Base-by-base conservation (phyloP, 2,329 filamentous ascomycete genomes). In the Aureobasidium sp. region DNA sequence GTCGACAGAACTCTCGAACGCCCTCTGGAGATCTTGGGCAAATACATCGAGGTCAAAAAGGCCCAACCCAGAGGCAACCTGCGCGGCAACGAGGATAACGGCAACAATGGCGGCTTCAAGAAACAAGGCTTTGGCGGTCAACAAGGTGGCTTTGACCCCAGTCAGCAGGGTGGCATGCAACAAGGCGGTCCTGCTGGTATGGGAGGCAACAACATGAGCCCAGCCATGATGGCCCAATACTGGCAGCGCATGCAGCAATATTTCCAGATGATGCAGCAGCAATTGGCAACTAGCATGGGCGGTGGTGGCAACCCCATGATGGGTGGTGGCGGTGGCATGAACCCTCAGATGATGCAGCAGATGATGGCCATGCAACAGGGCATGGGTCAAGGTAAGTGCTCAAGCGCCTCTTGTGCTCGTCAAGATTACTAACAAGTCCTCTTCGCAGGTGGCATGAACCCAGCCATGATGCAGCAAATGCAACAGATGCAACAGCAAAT, bases 181-280 rank as follows among this genome's bases (percentile, higher is more conserved):
- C 61, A 75, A 78, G 63, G 64, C 63, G 63, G 64, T 64, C 51
- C 49, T 64, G 60, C 53, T 62, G 61, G 66, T 49, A 68, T 69
- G 25, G 69, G 71, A 29, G 72, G 76, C 44, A 74, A 76, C 60
- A 80, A 84, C 65, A 95, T 97, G 89, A 95, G 90, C 22, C 93
- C 93, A 0, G 91, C 96, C 71, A 87, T 96, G 80, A 97, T 97
- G 91, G 94, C 94, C 2, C 92, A 97, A 74, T 97, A 97, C 77
- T 96, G 94, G 86, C 91, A 96, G 74, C 86, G 92, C 52, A 97
- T 99, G 93, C 94, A 99, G 76, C 90, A 96, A 73, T 96, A 96
- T 76, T 95, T 97, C 75, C 82, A 87, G 62, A 87, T 96, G 83
- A 94, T 96, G 90, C 91, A 96, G 76, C 90, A 93, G 70, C 88